phyloP scores from a whole-genome alignment of 1,139 yeast species.

The Sugiyamaella pinicola region DNA sequence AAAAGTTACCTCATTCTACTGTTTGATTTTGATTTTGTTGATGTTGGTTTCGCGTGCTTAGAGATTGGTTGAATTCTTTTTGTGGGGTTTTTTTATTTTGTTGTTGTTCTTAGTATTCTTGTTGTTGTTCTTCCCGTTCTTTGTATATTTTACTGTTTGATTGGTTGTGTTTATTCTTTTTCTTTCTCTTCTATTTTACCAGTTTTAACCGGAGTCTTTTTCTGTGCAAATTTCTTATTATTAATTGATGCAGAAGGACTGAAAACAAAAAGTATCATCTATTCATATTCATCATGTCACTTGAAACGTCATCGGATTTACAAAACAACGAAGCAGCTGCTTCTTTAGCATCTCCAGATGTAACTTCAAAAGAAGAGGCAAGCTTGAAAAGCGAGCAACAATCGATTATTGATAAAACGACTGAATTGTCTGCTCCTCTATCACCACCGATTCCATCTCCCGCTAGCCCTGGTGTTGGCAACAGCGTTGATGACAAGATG shows the following conservation, averaged over 20 bases:
- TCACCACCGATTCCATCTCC: constrained; percentile 32
- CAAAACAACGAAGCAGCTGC: constrained; percentile 13
- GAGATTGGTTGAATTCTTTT: background rate
- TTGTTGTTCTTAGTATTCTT: too few relatives aligned
- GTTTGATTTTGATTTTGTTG: background rate
- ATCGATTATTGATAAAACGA: constrained; percentile 13
- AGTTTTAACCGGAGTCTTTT: too few relatives aligned
- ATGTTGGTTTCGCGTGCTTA: background rate
- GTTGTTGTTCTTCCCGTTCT: background rate
- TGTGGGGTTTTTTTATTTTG: background rate
- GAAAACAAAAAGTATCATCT: background rate
- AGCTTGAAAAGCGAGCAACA: constrained; percentile 2
- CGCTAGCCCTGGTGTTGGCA: constrained; percentile 3
- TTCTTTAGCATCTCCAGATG: constrained; percentile 19
- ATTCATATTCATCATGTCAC: constrained; percentile 21
- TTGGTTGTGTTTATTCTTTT: background rate
- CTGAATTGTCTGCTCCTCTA: constrained; percentile 26
- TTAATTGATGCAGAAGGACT: background rate
- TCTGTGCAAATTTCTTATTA: too few relatives aligned
- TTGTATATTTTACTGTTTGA: background rate
- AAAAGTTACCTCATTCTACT: background rate
- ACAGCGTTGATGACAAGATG: constrained; percentile 7
- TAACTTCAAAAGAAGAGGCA: constrained; percentile 9
- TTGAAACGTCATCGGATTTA: constrained; percentile 11
- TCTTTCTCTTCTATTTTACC: too few relatives aligned